Base-by-base conservation (phyloP, 306 rosid species). In the Prosopis cineraria region DNA sequence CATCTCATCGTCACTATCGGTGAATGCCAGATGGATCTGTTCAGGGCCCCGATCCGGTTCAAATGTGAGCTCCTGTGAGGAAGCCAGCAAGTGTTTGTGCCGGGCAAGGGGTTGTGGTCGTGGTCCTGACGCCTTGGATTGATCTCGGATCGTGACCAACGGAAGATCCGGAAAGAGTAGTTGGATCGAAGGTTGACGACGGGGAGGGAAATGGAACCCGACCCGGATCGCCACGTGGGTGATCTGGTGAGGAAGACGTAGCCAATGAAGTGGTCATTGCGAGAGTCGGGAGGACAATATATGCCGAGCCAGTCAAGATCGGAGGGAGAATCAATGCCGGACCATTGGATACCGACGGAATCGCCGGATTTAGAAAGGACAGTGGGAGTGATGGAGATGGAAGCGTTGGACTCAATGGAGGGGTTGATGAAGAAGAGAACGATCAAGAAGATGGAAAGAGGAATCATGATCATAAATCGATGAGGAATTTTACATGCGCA, bases 121-220 rank as follows among this genome's bases (percentile, higher is more conserved):
- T 91, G 91, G 56, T 95, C 98, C 2, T 40, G 81, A n/a, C 73
- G 90, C 11, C 81, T 87, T 0, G 72, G 87, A 78, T 92, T 80
- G 87, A 95, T 59, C 75, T 94, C 97, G 24, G 90, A 69, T 1
- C 74, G 84, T 27, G 86, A 72, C 98, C 98, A 95, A 5, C 76
- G 93, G 90, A 92, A 95, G 22, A 95, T 79, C n/a, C 93, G 88
- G 90, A 95, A 91, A 22, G 90, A 67, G 93, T 92, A 95, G 48
- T 82, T 87, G 80, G 91, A 85, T 64, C 98, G 95, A 82, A 92
- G 98, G 80, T 92, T 77, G 82, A 91, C 83, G 6, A 92, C 56
- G 0, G 93, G 91, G 29, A 95, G 43, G 0, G 96, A 82, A 14
- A 87, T 27, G 33, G 76, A 75, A 5, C 98, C 98, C 12, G 88